phyloP scores from a whole-genome alignment of 2,329 filamentous ascomycete genomes.

The Monosporascus sp. region DNA sequence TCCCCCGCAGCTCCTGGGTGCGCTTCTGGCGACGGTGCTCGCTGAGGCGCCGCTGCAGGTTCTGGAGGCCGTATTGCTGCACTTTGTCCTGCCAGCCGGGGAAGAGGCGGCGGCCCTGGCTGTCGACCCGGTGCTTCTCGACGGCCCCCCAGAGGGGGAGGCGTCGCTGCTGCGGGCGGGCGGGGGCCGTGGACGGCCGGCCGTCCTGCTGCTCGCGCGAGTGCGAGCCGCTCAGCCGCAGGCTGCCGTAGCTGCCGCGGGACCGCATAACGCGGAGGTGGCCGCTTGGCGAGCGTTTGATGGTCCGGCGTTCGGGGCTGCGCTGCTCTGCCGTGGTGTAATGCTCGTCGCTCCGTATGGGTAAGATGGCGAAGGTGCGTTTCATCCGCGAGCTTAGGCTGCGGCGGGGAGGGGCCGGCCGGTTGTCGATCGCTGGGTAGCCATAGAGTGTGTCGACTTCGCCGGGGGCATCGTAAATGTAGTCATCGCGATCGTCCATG shows the following conservation, averaged over 20 bases:
- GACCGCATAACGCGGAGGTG: conserved; percentile 55
- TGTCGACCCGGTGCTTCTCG: conserved; percentile 25
- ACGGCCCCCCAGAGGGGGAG: conserved; percentile 17
- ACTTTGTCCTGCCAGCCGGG: conserved; percentile 41
- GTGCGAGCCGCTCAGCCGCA: conserved; percentile 15
- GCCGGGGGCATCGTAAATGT: conserved; percentile 25
- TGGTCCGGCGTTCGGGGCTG: conserved; percentile 49
- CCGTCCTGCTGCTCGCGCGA: conserved; percentile 16
- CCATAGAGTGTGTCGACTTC: conserved; percentile 33
- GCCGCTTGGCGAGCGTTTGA: conserved; percentile 54
- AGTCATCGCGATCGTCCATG: conserved; percentile 23
- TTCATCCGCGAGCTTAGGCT: conserved; percentile 50
- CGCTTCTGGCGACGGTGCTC: conserved; percentile 56
- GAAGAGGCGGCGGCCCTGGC: conserved; percentile 26
- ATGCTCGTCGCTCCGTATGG: conserved; percentile 38
- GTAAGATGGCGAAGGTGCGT: conserved; percentile 56
- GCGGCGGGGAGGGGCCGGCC: conserved; percentile 35
- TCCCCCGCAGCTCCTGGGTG: conserved; percentile 51
- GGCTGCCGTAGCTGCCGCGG: conserved; percentile 35
- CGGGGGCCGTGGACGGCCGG: conserved; percentile 34
- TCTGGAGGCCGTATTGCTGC: conserved; percentile 44
- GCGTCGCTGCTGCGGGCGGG: conserved; percentile 16
- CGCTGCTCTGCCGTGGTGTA: conserved; percentile 27
- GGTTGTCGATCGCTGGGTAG: conserved; percentile 46
- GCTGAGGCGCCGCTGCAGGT: conserved; percentile 49